These are phyloP conservation scores for Phytophthora brassicae DNA, from an alignment of 352 stramenopile species.

Conservation along the genomic window DNA sequence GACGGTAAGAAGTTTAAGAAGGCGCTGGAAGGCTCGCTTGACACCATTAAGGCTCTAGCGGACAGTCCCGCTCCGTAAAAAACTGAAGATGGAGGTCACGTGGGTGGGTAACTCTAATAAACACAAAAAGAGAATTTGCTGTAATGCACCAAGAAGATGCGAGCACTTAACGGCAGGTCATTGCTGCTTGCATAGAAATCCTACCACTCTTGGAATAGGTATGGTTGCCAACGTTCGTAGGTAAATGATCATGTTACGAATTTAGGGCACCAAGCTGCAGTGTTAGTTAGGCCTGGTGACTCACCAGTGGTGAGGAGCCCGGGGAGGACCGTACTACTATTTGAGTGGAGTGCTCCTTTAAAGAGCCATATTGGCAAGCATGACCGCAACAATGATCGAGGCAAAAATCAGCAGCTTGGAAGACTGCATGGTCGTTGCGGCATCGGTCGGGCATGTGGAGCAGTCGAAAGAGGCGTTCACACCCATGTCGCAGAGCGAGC, in stretches of 20 bases:
- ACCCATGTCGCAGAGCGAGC: conserved; percentile 39
- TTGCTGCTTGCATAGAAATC: too few relatives aligned
- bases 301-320: background rate
- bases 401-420: conserved; percentile 42
- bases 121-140: conserved; percentile 8
- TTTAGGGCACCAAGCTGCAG: conserved; percentile 18
- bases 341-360: conserved; percentile 28
- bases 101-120: background rate
- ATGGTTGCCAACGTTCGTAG: background rate
- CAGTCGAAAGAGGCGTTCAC: conserved; percentile 41
- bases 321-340: conserved; percentile 23
- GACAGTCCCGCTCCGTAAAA: conserved; percentile 50
- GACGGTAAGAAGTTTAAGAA: conserved; percentile 73
- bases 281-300: background rate
- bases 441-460: conserved; percentile 34
- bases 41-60: conserved; percentile 79
- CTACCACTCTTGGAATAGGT: too few relatives aligned
- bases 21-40: conserved; percentile 58
- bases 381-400: conserved; percentile 34
- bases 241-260: conserved; percentile 32
- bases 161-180: background rate
- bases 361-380: conserved; percentile 42
- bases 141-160: background rate
- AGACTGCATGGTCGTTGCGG: conserved; percentile 28
- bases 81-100: background rate